Base-by-base conservation (phyloP, 2,329 filamentous ascomycete genomes). In the Diaporthe humulicola region DNA sequence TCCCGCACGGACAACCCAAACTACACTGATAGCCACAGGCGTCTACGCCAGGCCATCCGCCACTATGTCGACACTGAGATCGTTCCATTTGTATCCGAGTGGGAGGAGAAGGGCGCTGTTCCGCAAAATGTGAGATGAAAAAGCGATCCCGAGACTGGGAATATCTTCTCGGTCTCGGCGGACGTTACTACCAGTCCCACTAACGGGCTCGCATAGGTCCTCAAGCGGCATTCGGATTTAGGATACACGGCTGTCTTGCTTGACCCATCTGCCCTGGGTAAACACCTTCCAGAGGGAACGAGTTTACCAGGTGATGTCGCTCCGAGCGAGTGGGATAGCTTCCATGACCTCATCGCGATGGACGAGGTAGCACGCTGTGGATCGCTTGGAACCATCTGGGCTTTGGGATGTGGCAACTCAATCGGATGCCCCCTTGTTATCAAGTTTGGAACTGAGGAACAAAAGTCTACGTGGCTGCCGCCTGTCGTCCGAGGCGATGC, bases 21-120 rank as follows among this genome's bases (percentile, higher is more conserved):
- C 81, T 92, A 92, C 84, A 91, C 86, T 1, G 85, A 87, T 15
- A 87, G 88, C 1, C 91, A 93, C 79, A 86, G 87, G 54, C 84
- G 82, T 52, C 84, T 92, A 8, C 88, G 90, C 70, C 85, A 88
- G 64, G 85, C 84, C 12, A 83, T 92, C 0, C 87, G 90, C 48
- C 80, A 85, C 52, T 92, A 92, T 75, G 84, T 91, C 67, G 87
- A 92, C 72, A 85, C 85, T 4, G 83, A 89, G 40, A 85, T 92
- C 69, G 82, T 87, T 6, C 89, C 90, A 0, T 66, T 66, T 48
- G 30, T 66, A 85, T 88, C 78, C 87, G 87, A 66, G 12, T 66
- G 61, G 61, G 61, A 66, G 42, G 42, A 36, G 28, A 45, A 66
- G 30, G 61, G 61, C 8, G 28, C 28, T n/a, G 61, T 66, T n/a